Evolutionary conservation across 129 eudicot species (phyloP).

Genomic region (Chrysanthemum lavandulifolium): DNA sequence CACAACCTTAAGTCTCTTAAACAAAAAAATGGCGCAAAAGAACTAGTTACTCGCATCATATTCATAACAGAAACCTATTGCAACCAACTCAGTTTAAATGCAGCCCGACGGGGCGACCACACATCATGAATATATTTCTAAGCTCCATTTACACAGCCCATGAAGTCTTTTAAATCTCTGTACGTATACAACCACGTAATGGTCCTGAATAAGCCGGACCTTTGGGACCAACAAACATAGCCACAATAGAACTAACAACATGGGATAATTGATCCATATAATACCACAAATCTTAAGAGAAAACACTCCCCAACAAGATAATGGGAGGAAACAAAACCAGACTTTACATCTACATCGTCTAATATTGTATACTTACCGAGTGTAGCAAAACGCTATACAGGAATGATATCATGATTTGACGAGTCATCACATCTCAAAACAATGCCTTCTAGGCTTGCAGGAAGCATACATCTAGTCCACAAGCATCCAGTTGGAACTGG

Average conservation of each 20-base stretch:
- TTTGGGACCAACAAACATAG: constrained; percentile 6
- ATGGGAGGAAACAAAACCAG: constrained; percentile 34
- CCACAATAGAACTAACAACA: constrained; percentile 23
- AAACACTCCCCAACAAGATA: constrained; percentile 38
- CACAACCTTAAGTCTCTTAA: too few species aligned
- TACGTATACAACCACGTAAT: too few species aligned
- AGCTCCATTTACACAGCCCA: too few species aligned
- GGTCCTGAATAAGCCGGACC: too few species aligned
- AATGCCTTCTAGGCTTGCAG: constrained; percentile 61
- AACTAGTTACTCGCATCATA: too few species aligned
- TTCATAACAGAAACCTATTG: too few species aligned
- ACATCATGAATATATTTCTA: too few species aligned
- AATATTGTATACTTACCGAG: constrained; percentile 9
- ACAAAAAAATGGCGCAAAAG: too few species aligned
- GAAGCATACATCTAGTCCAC: constrained; percentile 65
- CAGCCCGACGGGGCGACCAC: too few species aligned
- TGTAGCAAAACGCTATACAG: constrained; percentile 45
- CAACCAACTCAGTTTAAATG: too few species aligned
- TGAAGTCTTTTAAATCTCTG: too few species aligned
- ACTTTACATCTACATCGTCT: constrained; percentile 32
- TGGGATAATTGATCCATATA: background rate
- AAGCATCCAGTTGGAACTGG: constrained; percentile 61
- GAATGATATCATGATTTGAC: constrained; percentile 62
- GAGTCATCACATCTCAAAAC: constrained; percentile 68
- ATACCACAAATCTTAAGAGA: background rate